A percentile compares a stretch with the other conserved stretches of the same genome.
phyloP scores from a whole-genome alignment of 345 rosid genomes.

The Eucalyptus tenuipes region DNA sequence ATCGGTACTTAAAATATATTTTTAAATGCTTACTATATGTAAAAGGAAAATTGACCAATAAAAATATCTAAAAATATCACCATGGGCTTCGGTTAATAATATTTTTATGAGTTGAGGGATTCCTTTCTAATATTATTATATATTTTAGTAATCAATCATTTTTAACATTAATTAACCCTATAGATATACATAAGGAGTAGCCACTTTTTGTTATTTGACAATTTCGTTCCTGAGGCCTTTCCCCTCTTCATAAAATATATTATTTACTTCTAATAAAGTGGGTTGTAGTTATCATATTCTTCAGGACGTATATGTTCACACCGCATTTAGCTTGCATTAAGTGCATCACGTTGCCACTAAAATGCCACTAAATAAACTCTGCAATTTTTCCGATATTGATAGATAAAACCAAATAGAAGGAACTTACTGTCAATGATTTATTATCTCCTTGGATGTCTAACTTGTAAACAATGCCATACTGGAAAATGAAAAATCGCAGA shows the following conservation, averaged over 20 bases:
- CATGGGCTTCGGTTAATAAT: background rate
- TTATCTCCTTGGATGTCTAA: slow-evolving; percentile 34
- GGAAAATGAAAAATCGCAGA: slow-evolving; percentile 81
- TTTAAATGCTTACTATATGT: background rate
- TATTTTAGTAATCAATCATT: background rate
- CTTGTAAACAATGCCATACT: slow-evolving; percentile 92
- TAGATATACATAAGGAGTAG: background rate
- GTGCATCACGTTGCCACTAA: background rate
- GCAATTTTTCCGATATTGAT: background rate
- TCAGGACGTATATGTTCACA: background rate
- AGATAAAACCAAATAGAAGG: background rate
- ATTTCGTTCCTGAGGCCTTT: background rate
- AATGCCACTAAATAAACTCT: background rate
- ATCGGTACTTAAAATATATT: background rate
- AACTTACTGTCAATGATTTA: slow-evolving; percentile 59
- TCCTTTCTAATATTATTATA: background rate
- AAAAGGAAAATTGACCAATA: background rate
- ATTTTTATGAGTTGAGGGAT: background rate
- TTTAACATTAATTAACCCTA: background rate
- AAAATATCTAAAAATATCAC: background rate
- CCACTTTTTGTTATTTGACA: background rate
- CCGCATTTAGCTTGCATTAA: background rate
- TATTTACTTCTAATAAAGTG: background rate
- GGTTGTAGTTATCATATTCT: background rate
- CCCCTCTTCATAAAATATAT: background rate